Percentiles rank a stretch among this genome's conserved stretches.
phyloP scores from a whole-genome alignment of 805 yeast species.

The Yamadazyma insecticola region DNA sequence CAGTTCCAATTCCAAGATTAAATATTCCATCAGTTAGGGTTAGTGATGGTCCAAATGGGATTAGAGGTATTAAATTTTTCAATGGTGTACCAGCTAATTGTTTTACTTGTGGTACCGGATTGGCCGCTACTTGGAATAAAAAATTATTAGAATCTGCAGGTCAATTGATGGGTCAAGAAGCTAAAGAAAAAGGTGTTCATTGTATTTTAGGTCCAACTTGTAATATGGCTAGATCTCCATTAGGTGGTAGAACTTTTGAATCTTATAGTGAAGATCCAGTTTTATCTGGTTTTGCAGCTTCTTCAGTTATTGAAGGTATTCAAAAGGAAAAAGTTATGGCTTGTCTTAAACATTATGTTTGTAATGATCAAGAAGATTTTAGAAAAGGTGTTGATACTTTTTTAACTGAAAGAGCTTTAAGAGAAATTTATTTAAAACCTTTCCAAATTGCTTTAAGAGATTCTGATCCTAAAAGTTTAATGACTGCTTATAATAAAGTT shows the following conservation, averaged over 20 bases:
- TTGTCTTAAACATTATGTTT: constrained; percentile 57
- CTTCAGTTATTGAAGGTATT: constrained; percentile 50
- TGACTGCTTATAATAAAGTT: constrained; percentile 62
- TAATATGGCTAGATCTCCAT: constrained; percentile 53
- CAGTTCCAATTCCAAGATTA: constrained; percentile 35
- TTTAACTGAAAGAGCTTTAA: constrained; percentile 55
- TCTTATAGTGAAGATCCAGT: constrained; percentile 60
- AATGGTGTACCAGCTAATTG: constrained; percentile 52
- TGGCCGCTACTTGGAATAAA: constrained; percentile 55
- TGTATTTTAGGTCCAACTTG: constrained; percentile 33
- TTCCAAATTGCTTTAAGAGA: constrained; percentile 56
- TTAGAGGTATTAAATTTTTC: constrained; percentile 54
- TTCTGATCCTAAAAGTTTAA: constrained; percentile 49
- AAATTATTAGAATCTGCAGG: constrained; percentile 48
- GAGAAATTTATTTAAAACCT: constrained; percentile 62
- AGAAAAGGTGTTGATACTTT: constrained; percentile 45
- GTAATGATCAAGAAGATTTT: constrained; percentile 60
- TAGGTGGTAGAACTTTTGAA: constrained; percentile 63
- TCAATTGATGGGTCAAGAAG: constrained; percentile 48
- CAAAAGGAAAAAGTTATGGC: constrained; percentile 50
- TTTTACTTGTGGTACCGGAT: constrained; percentile 57
- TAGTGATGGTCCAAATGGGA: constrained; percentile 62
- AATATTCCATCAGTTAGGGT: constrained; percentile 46
- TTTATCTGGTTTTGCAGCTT: constrained; percentile 42
- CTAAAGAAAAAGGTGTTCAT: constrained; percentile 49